These are phyloP conservation scores for Fraxinus excelsior DNA, from an alignment of 257 asterid genomes.

Conservation along the genomic window DNA sequence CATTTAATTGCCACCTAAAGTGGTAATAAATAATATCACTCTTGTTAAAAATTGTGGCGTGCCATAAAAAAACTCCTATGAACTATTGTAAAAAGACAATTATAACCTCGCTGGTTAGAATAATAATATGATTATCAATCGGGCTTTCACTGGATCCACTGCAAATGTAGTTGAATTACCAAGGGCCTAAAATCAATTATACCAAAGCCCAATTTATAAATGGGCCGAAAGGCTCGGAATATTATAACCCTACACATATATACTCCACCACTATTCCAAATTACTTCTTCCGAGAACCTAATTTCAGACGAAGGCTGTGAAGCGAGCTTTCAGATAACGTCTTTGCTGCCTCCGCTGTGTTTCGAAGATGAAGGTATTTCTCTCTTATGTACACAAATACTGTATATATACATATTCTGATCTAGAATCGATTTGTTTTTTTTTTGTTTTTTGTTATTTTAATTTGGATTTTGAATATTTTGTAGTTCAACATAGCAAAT, in stretches of 20 bases:
- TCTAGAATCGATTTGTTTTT: too few relatives aligned
- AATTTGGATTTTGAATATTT: neutral
- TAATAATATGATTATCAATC: too few relatives aligned
- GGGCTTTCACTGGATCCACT: neutral
- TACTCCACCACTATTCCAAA: neutral
- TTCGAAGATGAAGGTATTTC: neutral
- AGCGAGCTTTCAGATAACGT: neutral
- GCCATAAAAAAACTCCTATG: too few relatives aligned
- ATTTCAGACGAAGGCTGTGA: neutral
- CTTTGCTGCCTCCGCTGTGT: neutral
- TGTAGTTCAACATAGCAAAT: conserved; percentile 6
- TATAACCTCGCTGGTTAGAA: too few relatives aligned
- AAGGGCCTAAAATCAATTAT: neutral
- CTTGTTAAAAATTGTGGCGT: too few relatives aligned
- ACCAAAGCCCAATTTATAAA: neutral
- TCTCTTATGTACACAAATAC: neutral
- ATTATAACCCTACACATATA: neutral
- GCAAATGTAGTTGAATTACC: too few relatives aligned
- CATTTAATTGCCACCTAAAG: too few relatives aligned
- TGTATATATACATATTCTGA: neutral
- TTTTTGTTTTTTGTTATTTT: neutral
- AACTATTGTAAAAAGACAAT: too few relatives aligned
- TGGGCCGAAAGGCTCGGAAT: neutral
- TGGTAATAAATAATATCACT: too few relatives aligned
- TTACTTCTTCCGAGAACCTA: neutral